These are phyloP conservation scores for Aspergillus steynii DNA, from an alignment of 495 filamentous ascomycete genomes.

Conservation along the genomic window DNA sequence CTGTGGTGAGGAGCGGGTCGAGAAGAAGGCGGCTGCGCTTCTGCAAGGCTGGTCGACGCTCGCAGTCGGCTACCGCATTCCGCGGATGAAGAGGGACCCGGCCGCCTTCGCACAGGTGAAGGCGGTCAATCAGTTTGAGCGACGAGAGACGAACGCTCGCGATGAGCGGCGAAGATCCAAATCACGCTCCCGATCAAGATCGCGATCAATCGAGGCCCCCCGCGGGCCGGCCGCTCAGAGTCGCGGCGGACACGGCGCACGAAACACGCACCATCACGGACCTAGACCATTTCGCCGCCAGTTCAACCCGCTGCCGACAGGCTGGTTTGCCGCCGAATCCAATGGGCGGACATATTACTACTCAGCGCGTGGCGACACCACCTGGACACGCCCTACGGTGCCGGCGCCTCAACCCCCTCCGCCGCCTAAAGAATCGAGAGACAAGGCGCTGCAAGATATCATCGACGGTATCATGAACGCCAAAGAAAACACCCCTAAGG, in stretches of 20 bases:
- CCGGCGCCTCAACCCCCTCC: conserved; percentile 63
- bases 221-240: conserved; percentile 52
- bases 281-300: conserved; percentile 57
- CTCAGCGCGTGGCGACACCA: conserved; percentile 68
- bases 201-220: conserved; percentile 53
- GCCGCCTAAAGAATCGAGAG: conserved; percentile 66
- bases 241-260: conserved; percentile 62
- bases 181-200: conserved; percentile 54
- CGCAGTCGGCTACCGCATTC: conserved; percentile 92
- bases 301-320: conserved; percentile 64
- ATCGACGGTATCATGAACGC: conserved; percentile 78
- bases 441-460: conserved; percentile 73
- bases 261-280: conserved; percentile 57
- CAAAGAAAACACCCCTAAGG: conserved; percentile 66
- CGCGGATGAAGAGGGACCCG: conserved; percentile 70
- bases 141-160: conserved; percentile 61
- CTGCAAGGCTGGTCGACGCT: conserved; percentile 86
- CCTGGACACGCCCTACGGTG: conserved; percentile 72
- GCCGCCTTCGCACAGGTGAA: conserved; percentile 46
- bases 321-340: conserved; percentile 76
- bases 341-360: conserved; percentile 81
- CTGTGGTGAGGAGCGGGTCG: conserved; percentile 73
- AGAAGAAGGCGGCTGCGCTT: conserved; percentile 65
- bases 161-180: conserved; percentile 58
- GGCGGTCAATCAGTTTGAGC: conserved; percentile 61